Evolutionary conservation across 2,329 filamentous ascomycete species (phyloP).

Genomic region (Mycosphaerella arachidis): DNA sequence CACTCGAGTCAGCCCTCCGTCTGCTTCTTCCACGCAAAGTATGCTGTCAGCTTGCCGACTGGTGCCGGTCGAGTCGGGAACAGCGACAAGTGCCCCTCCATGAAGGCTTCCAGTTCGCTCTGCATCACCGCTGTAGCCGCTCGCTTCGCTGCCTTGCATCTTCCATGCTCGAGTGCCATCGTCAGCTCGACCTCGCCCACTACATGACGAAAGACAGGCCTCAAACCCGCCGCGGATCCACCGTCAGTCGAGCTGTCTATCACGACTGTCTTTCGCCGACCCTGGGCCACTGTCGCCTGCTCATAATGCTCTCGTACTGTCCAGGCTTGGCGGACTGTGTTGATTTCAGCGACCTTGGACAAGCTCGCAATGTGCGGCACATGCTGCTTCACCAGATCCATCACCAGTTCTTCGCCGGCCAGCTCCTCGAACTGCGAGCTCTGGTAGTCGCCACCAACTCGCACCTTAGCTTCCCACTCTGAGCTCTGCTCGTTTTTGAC

Average conservation of each 20-base stretch:
- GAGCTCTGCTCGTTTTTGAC: background rate
- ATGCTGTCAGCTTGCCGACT: slow-evolving; percentile 18
- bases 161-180: background rate
- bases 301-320: background rate
- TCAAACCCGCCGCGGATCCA: background rate
- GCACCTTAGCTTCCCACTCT: slow-evolving; percentile 19
- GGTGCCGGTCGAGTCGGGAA: slow-evolving; percentile 5
- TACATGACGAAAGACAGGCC: slow-evolving; percentile 6
- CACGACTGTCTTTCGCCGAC: background rate
- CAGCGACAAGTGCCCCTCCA: slow-evolving; percentile 6
- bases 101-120: slow-evolving; percentile 7
- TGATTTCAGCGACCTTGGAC: background rate
- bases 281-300: background rate
- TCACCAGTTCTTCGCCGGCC: slow-evolving; percentile 2
- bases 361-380: background rate
- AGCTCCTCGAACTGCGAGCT: slow-evolving; percentile 17
- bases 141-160: background rate
- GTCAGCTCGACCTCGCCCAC: slow-evolving; percentile 19
- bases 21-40: slow-evolving; percentile 11
- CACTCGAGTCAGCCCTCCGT: background rate
- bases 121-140: background rate
- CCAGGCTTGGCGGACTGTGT: slow-evolving; percentile 14
- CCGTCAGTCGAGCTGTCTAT: slow-evolving; percentile 4
- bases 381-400: background rate
- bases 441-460: slow-evolving; percentile 12